A percentile compares a stretch with the other conserved stretches of the same genome.
Conservation (phyloP, 257 asterid genomes). For the Anisodus acutangulus region DNA sequence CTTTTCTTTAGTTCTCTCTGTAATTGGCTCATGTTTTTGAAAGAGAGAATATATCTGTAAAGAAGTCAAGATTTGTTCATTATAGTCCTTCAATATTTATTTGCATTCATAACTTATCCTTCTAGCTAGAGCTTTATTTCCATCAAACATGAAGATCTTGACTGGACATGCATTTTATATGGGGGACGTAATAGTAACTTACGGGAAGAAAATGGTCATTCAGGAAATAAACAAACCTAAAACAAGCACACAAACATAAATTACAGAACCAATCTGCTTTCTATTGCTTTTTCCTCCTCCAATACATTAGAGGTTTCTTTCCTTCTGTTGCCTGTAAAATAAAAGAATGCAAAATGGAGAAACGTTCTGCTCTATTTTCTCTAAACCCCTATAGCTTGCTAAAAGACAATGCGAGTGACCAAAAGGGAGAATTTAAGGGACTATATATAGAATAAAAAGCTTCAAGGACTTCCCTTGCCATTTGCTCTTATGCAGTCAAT, state of each 20-base stretch:
- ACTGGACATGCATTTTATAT: neutral
- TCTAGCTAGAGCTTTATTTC: slow-evolving; percentile 5
- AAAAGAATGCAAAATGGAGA: neutral
- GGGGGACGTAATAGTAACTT: neutral
- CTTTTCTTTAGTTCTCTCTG: neutral
- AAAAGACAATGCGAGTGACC: neutral
- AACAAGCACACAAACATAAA: neutral
- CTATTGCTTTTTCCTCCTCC: neutral
- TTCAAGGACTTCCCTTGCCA: neutral
- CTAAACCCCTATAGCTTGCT: slow-evolving; percentile 22
- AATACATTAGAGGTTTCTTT: neutral
- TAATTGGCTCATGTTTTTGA: neutral
- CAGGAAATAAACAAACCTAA: slow-evolving; percentile 15
- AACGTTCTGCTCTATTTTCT: neutral
- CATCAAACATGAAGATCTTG: neutral
- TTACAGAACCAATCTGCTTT: neutral
- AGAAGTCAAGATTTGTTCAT: neutral
- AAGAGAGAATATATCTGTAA: slow-evolving; percentile 11
- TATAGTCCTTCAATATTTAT: neutral
- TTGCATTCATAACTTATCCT: neutral
- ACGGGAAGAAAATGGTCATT: slow-evolving; percentile 13
- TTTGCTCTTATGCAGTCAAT: slow-evolving; percentile 20
- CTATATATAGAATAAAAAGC: neutral
- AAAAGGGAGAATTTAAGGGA: neutral
- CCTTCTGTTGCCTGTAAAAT: slow-evolving; percentile 18